A percentile compares a stretch with the other conserved stretches of the same genome.
Conservation (phyloP, 140 eudicot species). For the Erigeron philadelphicus region DNA sequence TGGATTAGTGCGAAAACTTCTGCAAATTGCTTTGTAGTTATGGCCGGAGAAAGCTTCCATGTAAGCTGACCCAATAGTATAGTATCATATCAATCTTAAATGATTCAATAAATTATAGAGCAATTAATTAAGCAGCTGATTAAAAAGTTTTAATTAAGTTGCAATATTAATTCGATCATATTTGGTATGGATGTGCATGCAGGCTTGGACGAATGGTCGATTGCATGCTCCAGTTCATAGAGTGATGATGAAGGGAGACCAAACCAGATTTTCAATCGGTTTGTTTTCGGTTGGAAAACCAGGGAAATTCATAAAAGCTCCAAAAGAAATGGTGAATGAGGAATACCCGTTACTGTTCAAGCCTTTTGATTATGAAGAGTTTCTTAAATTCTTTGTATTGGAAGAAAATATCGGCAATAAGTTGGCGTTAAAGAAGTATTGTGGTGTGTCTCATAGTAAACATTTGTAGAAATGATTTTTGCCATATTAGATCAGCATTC, state of each 20-base stretch:
- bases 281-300: slow-evolving; percentile 25
- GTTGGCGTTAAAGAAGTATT: slow-evolving; percentile 25
- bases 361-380: slow-evolving; percentile 29
- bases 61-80: slow-evolving; percentile 15
- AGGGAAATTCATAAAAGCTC: slow-evolving; percentile 21
- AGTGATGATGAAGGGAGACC: slow-evolving; percentile 26
- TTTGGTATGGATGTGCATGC: not conserved
- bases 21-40: slow-evolving; percentile 44
- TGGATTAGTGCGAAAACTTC: slow-evolving; percentile 45
- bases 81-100: not conserved
- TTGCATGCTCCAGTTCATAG: slow-evolving; percentile 29
- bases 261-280: slow-evolving; percentile 23
- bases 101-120: too few species aligned
- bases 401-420: slow-evolving; percentile 24
- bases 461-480: not conserved
- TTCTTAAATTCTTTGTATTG: slow-evolving; percentile 12
- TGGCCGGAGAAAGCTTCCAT: slow-evolving; percentile 49
- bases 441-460: slow-evolving; percentile 16
- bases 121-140: too few species aligned
- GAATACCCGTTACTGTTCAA: slow-evolving; percentile 29
- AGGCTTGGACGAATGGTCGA: slow-evolving; percentile 31
- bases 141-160: not conserved
- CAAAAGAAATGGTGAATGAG: slow-evolving; percentile 30
- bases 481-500: too few species aligned
- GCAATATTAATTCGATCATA: not conserved